Base-by-base conservation (phyloP, 345 rosid genomes). In the Isatis tinctoria region DNA sequence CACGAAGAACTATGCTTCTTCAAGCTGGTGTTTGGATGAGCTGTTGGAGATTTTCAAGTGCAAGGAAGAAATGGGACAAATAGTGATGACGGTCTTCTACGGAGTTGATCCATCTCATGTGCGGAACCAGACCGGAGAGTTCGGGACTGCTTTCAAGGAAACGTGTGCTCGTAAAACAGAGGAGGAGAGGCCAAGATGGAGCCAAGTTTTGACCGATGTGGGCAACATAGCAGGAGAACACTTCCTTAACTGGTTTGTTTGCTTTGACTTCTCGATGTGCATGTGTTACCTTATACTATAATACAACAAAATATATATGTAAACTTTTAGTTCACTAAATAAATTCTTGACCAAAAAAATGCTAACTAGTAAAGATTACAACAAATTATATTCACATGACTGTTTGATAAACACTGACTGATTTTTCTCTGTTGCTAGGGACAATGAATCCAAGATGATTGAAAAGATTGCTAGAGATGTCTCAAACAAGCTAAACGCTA, bases 11-110 rank as follows among this genome's bases (percentile, higher is more conserved):
- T 67, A 67, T 20, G 79, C 63, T 16, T 59, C 79, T 0, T 75
- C 69, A 0, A 13, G 48, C 0, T 67, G 79, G 68, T 75, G 74
- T 14, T 52, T 75, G 63, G 63, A 60, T 6, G 79, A 75, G 10
- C 16, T 75, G 33, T 4, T 39, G 35, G 39, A 68, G 47, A 69
- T 75, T 5, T 14, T 32, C 1, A 14, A 62, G 4, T 45, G 67
- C 67, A 63, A 18, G 33, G 13, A 56, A 40, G 22, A 3, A 30
- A 69, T 4, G 54, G 57, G 0, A 41, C 2, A 0, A 3, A 32
- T 6, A 1, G 35, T 6, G 35, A 22, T 22, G 24, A 22, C 24
- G 24, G 24, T 22, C 24, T 22, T 22, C 1, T 22, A 22, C 24
- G 24, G 24, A 22, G 24, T 22, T 1, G 24, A 22, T 22, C 24